Evolutionary conservation across 148 eudicot genomes (phyloP), one percentile per base, ranked within the genome.

Genomic region (Amaranthus palmeri): DNA sequence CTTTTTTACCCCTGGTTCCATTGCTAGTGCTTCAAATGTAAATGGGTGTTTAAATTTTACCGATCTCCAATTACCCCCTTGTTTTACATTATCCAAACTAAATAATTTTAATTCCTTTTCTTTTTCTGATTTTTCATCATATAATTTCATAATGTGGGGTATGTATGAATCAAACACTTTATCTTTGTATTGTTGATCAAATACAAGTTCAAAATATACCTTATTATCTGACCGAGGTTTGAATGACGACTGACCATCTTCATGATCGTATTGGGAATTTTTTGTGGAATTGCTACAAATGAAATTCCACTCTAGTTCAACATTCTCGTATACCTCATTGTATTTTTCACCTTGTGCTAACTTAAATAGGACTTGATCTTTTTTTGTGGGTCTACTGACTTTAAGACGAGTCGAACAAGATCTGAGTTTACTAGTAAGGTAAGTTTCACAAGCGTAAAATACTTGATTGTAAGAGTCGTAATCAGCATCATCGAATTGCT

Each of bases 31-130:
- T 6, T 78, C 81, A 50, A 81, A 81, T 8, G 81, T 81, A 10
- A 79, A 81, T 40, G 84, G 81, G 68, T 81, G 84, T 36, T 72
- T 59, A 56, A 81, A 79, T 17, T 74, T 72, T 12, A 78, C 72
- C 5, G 84, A 68, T 59, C 61, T 69, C 84, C 82, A 79, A n/a
- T 47, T 0, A 40, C n/a, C 2, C 45, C 45, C 50, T 3, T 61
- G 50, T 10, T 66, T 46, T 0, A 62, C 68, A 57, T 68, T 46
- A 48, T 68, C 83, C 6, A 59, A 45, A 18, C 76, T 71, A 49
- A 49, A 52, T 47, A 81, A 61, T 48, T 52, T 74, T 51, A 81
- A 62, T 2, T 67, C 79, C 64, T 63, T 78, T n/a, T 62, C 72
- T 25, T 9, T 47, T 54, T 74, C 79, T 6, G 15, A 42, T 64